phyloP scores from a whole-genome alignment of 2,329 filamentous ascomycete genomes.

The Ceratocystis alfenasii region DNA sequence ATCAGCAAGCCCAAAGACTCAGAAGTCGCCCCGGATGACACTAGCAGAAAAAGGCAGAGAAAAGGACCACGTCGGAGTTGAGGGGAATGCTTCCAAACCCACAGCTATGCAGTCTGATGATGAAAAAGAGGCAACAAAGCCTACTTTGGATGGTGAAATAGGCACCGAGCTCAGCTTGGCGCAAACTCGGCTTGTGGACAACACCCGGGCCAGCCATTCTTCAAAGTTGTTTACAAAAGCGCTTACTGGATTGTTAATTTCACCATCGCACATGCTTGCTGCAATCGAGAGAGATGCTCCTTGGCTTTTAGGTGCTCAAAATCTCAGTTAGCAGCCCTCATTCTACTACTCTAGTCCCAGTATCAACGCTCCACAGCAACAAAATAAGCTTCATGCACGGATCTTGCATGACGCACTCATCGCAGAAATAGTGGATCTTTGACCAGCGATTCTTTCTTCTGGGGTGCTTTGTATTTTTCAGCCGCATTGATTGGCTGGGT shows the following conservation, averaged over 20 bases:
- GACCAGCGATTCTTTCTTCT: constrained; percentile 1
- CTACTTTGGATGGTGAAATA: not conserved
- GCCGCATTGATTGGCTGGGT: not conserved
- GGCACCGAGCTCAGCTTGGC: not conserved
- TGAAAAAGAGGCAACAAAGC: not conserved
- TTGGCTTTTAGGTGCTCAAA: constrained; percentile 9
- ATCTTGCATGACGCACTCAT: not conserved
- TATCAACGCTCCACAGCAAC: not conserved
- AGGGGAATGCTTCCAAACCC: not conserved
- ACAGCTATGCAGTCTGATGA: not conserved
- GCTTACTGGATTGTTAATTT: not conserved
- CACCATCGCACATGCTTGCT: constrained; percentile 6
- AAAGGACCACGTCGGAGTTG: not conserved
- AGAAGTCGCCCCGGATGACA: not conserved
- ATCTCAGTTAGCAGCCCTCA: not conserved
- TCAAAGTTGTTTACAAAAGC: constrained; percentile 3
- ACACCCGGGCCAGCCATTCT: not conserved
- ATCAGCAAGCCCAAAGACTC: not conserved
- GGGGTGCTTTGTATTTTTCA: constrained; percentile 2
- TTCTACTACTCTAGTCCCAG: not conserved
- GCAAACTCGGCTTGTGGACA: not conserved
- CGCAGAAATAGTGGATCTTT: constrained; percentile 13
- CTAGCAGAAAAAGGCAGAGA: not conserved
- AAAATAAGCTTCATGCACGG: not conserved
- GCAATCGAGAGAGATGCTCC: constrained; percentile 15